A percentile compares a stretch with the other conserved stretches of the same genome.
These are phyloP conservation scores for Lagerstroemia fauriei DNA, from an alignment of 441 rosid genomes.

Conservation along the genomic window DNA sequence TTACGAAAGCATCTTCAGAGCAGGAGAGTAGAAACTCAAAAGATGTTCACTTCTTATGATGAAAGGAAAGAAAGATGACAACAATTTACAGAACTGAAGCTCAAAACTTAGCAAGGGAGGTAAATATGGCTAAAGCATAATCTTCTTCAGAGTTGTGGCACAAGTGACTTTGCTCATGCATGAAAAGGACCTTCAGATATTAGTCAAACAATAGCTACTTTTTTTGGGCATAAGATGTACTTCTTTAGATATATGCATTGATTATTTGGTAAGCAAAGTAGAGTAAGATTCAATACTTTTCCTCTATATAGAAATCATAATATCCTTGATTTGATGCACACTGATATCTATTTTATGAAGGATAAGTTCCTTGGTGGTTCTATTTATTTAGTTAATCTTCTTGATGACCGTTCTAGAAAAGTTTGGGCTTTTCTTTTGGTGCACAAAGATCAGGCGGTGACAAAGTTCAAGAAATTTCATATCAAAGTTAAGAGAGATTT, in stretches of 20 bases:
- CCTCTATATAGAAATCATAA: background rate
- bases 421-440: too few species aligned
- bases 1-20: background rate
- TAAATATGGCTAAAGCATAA: background rate
- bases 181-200: background rate
- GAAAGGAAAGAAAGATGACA: constrained; percentile 1
- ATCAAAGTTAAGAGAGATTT: constrained; percentile 1
- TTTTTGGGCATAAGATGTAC: background rate
- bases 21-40: constrained; percentile 18
- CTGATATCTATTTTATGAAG: too few species aligned
- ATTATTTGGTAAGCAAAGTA: constrained; percentile 20
- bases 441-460: background rate
- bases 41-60: constrained; percentile 8
- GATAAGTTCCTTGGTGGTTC: too few species aligned
- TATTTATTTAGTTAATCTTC: too few species aligned
- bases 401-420: too few species aligned
- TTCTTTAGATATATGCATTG: background rate
- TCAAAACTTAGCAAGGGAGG: background rate
- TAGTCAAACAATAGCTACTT: background rate
- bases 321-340: too few species aligned
- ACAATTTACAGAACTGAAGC: background rate
- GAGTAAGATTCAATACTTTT: constrained; percentile 9
- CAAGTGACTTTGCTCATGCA: constrained; percentile 1
- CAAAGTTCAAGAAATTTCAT: constrained; percentile 15
- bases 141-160: background rate